Percentiles rank a stretch among this genome's conserved stretches.
Conservation (phyloP, 2,329 filamentous ascomycete species). For the Trichoderma sp. region DNA sequence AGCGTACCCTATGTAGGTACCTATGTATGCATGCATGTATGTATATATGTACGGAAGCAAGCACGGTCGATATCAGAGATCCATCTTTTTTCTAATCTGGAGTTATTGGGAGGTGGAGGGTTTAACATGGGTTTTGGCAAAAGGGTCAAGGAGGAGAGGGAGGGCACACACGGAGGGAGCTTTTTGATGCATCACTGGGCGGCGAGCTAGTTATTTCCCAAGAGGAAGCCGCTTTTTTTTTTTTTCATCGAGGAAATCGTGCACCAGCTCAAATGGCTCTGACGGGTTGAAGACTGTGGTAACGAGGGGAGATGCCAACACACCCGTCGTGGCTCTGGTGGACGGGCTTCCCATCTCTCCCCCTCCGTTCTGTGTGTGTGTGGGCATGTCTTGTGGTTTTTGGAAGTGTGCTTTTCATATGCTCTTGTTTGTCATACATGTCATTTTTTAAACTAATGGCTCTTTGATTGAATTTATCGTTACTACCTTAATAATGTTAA, state of each 20-base stretch:
- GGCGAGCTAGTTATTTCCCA: not conserved
- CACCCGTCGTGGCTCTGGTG: not conserved
- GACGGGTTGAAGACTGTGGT: not conserved
- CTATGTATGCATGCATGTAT: too few relatives aligned
- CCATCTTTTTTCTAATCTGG: slow-evolving; percentile 17
- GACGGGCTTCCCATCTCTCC: not conserved
- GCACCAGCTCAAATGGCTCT: not conserved
- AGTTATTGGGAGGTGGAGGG: slow-evolving; percentile 12
- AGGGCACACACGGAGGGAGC: too few relatives aligned
- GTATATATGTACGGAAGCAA: not conserved
- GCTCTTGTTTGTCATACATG: not conserved
- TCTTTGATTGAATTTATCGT: not conserved
- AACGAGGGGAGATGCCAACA: not conserved
- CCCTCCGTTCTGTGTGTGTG: slow-evolving; percentile 17
- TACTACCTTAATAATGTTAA: not conserved
- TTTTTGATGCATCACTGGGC: not conserved
- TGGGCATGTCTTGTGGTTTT: not conserved
- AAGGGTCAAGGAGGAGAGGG: not conserved
- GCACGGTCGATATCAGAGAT: not conserved
- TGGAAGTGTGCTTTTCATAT: not conserved
- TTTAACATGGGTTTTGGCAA: slow-evolving; percentile 4
- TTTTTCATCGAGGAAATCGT: too few relatives aligned
- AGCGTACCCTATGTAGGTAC: too few relatives aligned
- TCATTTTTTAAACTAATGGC: not conserved
- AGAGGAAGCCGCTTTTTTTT: not conserved